Percentiles rank a stretch among this genome's conserved stretches.
phyloP scores from a whole-genome alignment of 306 rosid genomes.

The Dalbergia cochinchinensis region DNA sequence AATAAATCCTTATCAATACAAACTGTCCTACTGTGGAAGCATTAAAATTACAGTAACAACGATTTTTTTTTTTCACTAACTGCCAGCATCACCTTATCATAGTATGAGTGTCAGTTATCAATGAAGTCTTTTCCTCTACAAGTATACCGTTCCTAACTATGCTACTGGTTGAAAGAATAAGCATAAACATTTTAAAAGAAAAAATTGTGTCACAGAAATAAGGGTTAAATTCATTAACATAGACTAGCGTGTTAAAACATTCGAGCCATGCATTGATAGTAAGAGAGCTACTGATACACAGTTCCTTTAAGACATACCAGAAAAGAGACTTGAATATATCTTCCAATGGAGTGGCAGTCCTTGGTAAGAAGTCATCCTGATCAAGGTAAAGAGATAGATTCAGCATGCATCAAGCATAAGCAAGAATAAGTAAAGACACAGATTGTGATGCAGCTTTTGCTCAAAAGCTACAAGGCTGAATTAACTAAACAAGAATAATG shows the following conservation, averaged over 20 bases:
- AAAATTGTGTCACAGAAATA: background rate
- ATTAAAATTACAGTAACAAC: constrained; percentile 1
- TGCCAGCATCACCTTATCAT: constrained; percentile 10
- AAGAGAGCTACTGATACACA: constrained; percentile 2
- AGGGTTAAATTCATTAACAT: too few relatives aligned
- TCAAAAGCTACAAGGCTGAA: background rate
- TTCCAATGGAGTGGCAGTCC: constrained; percentile 98
- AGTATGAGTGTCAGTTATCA: background rate
- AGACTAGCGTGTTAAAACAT: background rate
- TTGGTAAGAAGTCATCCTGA: constrained; percentile 96
- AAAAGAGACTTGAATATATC: constrained; percentile 95
- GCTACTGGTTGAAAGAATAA: background rate
- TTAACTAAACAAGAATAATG: too few relatives aligned
- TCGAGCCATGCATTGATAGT: background rate
- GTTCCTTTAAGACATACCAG: constrained; percentile 66
- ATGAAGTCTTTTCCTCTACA: background rate
- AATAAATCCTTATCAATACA: constrained; percentile 37
- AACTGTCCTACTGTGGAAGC: background rate
- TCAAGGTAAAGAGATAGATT: constrained; percentile 38
- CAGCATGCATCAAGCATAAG: background rate
- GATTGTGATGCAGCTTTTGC: constrained; percentile 28
- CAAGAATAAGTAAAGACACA: constrained; percentile 17
- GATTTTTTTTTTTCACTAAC: background rate
- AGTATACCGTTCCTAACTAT: constrained; percentile 1
- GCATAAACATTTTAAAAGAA: background rate